Conservation (phyloP, 768 basidiomycete species). For the Naganishia kalamii region DNA sequence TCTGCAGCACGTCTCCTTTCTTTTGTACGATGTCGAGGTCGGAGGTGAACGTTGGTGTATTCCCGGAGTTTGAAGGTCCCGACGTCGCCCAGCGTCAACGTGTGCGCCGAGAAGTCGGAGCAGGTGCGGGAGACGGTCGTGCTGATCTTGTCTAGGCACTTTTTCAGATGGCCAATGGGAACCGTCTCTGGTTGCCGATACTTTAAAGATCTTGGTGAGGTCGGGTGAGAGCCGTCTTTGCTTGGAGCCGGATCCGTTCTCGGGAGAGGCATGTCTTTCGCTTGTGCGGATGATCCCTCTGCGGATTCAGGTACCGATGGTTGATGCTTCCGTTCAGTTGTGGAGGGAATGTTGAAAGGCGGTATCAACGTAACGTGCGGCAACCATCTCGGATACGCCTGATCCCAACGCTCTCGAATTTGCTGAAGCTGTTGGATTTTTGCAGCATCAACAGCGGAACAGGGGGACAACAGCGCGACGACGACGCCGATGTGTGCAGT, state of each 20-base stretch:
- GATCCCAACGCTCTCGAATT: constrained; percentile 6
- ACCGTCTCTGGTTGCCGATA: too few species aligned
- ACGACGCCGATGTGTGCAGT: not conserved
- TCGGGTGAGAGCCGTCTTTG: not conserved
- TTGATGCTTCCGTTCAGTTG: not conserved
- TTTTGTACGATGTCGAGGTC: not conserved
- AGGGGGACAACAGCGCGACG: not conserved
- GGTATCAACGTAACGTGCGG: constrained; percentile 5
- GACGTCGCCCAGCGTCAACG: not conserved
- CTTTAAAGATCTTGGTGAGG: too few species aligned
- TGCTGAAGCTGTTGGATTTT: not conserved
- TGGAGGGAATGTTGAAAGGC: not conserved
- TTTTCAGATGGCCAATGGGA: too few species aligned
- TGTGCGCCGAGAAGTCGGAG: not conserved
- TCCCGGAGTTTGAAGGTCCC: constrained; percentile 2
- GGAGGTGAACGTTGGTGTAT: constrained; percentile 2
- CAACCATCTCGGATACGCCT: constrained; percentile 2
- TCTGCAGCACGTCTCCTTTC: not conserved
- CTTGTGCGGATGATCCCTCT: not conserved
- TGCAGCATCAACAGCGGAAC: not conserved
- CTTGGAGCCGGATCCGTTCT: not conserved
- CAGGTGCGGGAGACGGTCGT: not conserved
- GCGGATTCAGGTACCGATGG: not conserved
- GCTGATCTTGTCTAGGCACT: not conserved
- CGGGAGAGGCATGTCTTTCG: too few species aligned